Conservation (phyloP, 2,329 filamentous ascomycete genomes). For the Xylariaceae sp. region DNA sequence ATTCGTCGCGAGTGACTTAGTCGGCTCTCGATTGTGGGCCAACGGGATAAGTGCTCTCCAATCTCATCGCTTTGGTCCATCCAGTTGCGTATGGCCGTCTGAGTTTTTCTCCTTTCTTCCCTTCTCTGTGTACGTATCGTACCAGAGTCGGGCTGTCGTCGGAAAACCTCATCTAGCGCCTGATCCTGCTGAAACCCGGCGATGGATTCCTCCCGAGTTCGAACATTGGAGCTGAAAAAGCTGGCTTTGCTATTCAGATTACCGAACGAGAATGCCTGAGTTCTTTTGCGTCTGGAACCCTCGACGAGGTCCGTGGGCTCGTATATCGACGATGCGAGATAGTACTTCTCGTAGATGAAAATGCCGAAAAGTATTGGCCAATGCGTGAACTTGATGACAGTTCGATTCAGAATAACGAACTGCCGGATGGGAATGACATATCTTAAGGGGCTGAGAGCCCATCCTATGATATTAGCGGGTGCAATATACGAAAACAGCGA, state of each 20-base stretch:
- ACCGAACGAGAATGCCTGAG: slow-evolving; percentile 50
- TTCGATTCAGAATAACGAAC: slow-evolving; percentile 84
- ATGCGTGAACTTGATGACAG: slow-evolving; percentile 85
- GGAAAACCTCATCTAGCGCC: slow-evolving; percentile 86
- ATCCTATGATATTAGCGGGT: slow-evolving; percentile 85
- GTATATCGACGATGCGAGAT: slow-evolving; percentile 70
- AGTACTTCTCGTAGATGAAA: slow-evolving; percentile 77
- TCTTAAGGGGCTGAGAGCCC: slow-evolving; percentile 77
- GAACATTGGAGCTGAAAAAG: slow-evolving; percentile 66
- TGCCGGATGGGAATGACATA: slow-evolving; percentile 73
- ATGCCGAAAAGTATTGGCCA: slow-evolving; percentile 82
- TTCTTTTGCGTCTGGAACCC: slow-evolving; percentile 49
- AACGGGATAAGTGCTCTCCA: slow-evolving; percentile 43
- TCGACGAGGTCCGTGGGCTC: slow-evolving; percentile 86
- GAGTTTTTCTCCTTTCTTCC: slow-evolving; percentile 65
- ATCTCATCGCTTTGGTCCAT: slow-evolving; percentile 67
- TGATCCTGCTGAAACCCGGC: slow-evolving; percentile 85
- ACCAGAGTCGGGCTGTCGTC: slow-evolving; percentile 61
- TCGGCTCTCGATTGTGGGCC: slow-evolving; percentile 45
- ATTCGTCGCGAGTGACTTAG: slow-evolving; percentile 47
- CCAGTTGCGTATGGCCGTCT: slow-evolving; percentile 81
- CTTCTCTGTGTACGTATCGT: slow-evolving; percentile 55
- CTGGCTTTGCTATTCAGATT: slow-evolving; percentile 52
- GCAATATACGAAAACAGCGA: slow-evolving; percentile 90
- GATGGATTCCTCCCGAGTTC: slow-evolving; percentile 79